Base-by-base conservation (phyloP, 441 rosid species). In the Aleurites moluccanus region DNA sequence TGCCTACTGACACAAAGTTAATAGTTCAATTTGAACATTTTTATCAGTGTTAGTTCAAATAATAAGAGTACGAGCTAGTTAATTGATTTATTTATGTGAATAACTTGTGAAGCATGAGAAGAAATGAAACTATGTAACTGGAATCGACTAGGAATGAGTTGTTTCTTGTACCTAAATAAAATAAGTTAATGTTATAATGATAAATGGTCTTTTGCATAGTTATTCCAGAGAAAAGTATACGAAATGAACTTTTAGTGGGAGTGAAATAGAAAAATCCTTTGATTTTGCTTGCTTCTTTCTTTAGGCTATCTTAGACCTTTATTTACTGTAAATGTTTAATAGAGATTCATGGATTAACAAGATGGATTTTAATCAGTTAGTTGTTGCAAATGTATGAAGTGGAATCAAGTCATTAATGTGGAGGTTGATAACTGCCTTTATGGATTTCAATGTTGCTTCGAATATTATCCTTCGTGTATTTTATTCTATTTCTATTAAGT, bases 281-380 rank as follows among this genome's bases (percentile, higher is more conserved):
- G 53, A 64, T 52, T 23, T 10, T 16, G 21, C 30, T 16, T 65
- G 50, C 77, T 65, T 28, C 64, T 42, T 55, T 6, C 23, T 65
- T 42, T 42, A 13, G 10, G 20, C 53, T 13, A 7, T 65, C 7
- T 38, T 64, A 64, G 27, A 18, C n/a, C 23, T 21, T 35, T 64
- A 38, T 21, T 40, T 64, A 45, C 16, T 45, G 13, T 14, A 45
- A 20, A 18, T 73, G 49, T 27, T 49, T 23, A 57, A 8, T n/a
- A 49, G 44, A 30, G 56, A n/a, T 33, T 60, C 49, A 75, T 21
- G 23, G 62, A 15, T 75, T 33, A 50, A 62, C 35, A 28, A 13
- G 27, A 10, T 49, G 27, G 28, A 50, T 18, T 60, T 47, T 6
- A 10, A 52, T 69, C 16, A 62, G 27, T 35, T 35, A 52, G 40